Evolutionary conservation across 441 rosid genomes (phyloP).

Genomic region (Aleurites moluccanus): DNA sequence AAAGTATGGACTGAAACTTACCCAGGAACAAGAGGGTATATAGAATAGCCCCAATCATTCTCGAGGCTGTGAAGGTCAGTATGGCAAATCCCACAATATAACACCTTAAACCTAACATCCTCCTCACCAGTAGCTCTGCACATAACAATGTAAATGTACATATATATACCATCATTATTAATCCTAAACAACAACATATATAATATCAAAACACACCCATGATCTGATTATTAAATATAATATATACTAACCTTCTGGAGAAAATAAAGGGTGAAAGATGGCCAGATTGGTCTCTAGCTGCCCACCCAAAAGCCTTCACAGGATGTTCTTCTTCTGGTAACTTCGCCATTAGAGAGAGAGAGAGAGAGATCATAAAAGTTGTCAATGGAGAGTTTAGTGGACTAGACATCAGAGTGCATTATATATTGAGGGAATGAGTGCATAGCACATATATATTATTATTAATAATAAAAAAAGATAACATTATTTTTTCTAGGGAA

Average conservation of each 20-base stretch:
- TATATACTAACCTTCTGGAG: constrained; percentile 17
- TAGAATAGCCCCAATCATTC: not conserved
- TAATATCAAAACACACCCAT: not conserved
- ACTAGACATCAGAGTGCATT: no score
- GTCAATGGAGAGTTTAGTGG: no score
- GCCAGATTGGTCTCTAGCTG: constrained; percentile 17
- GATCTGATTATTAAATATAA: no score
- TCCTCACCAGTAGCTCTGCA: constrained; percentile 8
- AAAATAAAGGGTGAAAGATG: constrained; percentile 16
- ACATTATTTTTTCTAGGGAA: no score
- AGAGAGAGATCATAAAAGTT: no score
- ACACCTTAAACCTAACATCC: constrained; percentile 10
- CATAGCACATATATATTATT: no score
- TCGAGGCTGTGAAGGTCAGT: not conserved
- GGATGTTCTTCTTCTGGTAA: constrained; percentile 18
- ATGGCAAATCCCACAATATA: constrained; percentile 4
- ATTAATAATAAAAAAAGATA: no score
- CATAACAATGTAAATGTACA: not conserved
- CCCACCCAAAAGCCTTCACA: constrained; percentile 20
- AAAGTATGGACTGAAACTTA: not conserved
- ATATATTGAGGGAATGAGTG: no score
- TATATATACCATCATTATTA: not conserved
- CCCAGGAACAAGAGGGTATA: not conserved
- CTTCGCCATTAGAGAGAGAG: not conserved
- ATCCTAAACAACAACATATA: not conserved